A percentile compares a stretch with the other conserved stretches of the same genome.
These are phyloP conservation scores for Malus sylvestris DNA, from an alignment of 306 rosid genomes.

Conservation along the genomic window DNA sequence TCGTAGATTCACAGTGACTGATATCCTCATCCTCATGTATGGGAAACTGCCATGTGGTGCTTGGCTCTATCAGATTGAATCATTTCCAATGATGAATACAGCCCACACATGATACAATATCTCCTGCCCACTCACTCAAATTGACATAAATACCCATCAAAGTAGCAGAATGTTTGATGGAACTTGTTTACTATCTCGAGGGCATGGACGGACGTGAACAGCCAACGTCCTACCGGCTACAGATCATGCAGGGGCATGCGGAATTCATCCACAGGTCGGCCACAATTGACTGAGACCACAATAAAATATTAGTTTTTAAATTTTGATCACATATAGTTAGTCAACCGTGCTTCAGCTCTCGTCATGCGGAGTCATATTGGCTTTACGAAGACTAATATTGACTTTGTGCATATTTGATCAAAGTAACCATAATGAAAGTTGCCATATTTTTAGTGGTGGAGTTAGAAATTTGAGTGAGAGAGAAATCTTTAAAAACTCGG, in stretches of 20 bases:
- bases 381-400: too few relatives aligned
- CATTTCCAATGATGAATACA: conserved; percentile 27
- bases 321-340: not conserved
- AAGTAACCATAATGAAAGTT: too few relatives aligned
- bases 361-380: not conserved
- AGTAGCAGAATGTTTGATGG: not conserved
- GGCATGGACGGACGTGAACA: not conserved
- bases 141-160: conserved; percentile 3
- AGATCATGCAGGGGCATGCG: not conserved
- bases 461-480: too few relatives aligned
- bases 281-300: not conserved
- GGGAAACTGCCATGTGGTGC: not conserved
- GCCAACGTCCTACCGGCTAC: not conserved
- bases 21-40: not conserved
- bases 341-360: not conserved
- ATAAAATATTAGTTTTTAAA: not conserved
- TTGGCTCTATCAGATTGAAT: not conserved
- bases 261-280: not conserved
- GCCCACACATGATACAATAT: conserved; percentile 18
- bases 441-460: too few relatives aligned
- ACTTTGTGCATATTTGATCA: too few relatives aligned
- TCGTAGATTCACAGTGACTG: not conserved
- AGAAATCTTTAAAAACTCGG: too few relatives aligned
- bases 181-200: not conserved
- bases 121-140: not conserved